phyloP scores from a whole-genome alignment of 163 green algal species.

The Volvox carteri region DNA sequence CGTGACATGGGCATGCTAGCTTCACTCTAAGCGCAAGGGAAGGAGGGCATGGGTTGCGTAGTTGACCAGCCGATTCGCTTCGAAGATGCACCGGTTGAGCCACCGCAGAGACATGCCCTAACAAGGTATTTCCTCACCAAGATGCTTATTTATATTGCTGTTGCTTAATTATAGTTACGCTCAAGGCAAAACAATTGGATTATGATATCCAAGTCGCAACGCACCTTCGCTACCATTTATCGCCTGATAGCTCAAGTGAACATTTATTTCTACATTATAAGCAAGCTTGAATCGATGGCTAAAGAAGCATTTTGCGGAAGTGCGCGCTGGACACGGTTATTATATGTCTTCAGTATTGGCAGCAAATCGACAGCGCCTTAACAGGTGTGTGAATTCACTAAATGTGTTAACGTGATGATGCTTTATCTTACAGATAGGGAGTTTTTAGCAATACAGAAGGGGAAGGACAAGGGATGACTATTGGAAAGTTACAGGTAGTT shows the following conservation, averaged over 20 bases:
- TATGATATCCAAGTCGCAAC: not conserved
- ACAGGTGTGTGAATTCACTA: not conserved
- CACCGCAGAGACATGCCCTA: not conserved
- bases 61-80: not conserved
- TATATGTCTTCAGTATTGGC: not conserved
- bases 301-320: not conserved
- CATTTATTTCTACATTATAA: not conserved
- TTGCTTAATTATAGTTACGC: not conserved
- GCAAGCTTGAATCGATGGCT: not conserved
- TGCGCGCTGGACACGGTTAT: not conserved
- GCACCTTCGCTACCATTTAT: slow-evolving; percentile 18
- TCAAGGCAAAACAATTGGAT: not conserved
- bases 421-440: not conserved
- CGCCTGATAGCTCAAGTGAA: not conserved
- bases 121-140: not conserved
- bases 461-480: not conserved
- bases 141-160: not conserved
- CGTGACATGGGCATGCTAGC: slow-evolving; percentile 29
- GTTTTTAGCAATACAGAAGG: not conserved
- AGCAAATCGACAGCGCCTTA: not conserved
- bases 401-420: not conserved
- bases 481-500: not conserved
- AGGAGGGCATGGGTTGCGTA: not conserved
- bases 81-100: slow-evolving; percentile 19
- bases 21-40: not conserved